Evolutionary conservation across 805 yeast species (phyloP).

Genomic region (Myxozyma mucilagina): DNA sequence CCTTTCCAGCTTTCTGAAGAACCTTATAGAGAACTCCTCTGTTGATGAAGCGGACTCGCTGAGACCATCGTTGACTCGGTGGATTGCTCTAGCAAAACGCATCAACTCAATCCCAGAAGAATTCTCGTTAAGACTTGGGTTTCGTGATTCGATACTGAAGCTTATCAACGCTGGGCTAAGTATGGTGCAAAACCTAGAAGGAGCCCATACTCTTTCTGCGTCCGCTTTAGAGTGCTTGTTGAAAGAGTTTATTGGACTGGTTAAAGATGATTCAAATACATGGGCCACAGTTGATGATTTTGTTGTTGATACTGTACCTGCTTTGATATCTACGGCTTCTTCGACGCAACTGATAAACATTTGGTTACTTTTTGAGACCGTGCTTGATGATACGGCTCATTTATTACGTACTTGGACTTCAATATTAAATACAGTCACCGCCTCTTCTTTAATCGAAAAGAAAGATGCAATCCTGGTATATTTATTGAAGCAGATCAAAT

Average conservation of each 20-base stretch:
- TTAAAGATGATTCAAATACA: background rate
- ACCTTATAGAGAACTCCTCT: background rate
- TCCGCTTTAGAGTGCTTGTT: constrained; percentile 4
- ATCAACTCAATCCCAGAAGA: constrained; percentile 12
- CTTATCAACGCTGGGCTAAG: background rate
- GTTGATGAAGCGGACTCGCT: background rate
- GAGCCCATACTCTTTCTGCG: constrained; percentile 2
- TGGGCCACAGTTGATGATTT: constrained; percentile 11
- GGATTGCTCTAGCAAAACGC: constrained; percentile 10
- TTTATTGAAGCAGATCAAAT: constrained; percentile 4
- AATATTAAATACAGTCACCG: background rate
- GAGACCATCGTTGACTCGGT: background rate
- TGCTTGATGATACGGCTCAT: background rate
- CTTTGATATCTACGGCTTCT: constrained; percentile 9
- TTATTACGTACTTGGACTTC: background rate
- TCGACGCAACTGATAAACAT: constrained; percentile 10
- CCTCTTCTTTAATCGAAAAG: constrained; percentile 7
- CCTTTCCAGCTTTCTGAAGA: background rate
- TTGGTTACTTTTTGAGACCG: constrained; percentile 13
- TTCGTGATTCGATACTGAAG: constrained; percentile 1
- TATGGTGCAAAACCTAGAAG: background rate
- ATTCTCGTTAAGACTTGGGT: background rate
- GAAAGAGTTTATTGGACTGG: constrained; percentile 7
- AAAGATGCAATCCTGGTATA: constrained; percentile 9
- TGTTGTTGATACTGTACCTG: constrained; percentile 6